Conservation (phyloP, 1,284 basidiomycete species). For the Leccinum subatratum region DNA sequence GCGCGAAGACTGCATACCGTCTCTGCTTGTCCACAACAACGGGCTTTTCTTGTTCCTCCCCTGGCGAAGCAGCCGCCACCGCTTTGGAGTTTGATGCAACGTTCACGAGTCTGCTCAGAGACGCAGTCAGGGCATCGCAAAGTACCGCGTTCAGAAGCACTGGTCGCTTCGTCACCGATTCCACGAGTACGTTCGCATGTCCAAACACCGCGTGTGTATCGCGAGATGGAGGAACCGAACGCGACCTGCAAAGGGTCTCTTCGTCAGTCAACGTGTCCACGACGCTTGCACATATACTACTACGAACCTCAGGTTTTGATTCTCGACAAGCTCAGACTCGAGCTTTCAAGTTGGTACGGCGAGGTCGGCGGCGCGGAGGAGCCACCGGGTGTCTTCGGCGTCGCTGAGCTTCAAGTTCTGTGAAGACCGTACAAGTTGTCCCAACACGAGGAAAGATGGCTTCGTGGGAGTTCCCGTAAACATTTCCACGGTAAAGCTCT, state of each 20-base stretch:
- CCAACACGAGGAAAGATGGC: constrained; percentile 78
- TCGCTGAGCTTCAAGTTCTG: constrained; percentile 42
- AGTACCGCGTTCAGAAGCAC: constrained; percentile 50
- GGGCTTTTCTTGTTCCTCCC: constrained; percentile 33
- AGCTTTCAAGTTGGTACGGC: constrained; percentile 42
- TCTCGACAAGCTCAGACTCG: constrained; percentile 52
- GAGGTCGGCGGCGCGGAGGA: constrained; percentile 64
- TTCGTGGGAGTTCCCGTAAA: constrained; percentile 52
- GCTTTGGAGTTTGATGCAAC: constrained; percentile 10
- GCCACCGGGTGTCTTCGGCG: constrained; percentile 70
- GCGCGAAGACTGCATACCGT: constrained; percentile 47
- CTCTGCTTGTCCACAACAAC: constrained; percentile 42
- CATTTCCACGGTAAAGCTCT: constrained; percentile 42
- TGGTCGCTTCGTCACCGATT: constrained; percentile 34
- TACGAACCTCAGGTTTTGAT: constrained; percentile 51
- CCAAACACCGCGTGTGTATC: constrained; percentile 50
- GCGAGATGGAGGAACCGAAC: constrained; percentile 68
- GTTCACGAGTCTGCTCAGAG: constrained; percentile 32
- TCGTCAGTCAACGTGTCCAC: neutral
- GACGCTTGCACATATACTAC: neutral
- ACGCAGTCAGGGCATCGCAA: constrained; percentile 50
- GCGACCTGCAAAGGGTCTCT: constrained; percentile 40
- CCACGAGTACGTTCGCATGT: constrained; percentile 50
- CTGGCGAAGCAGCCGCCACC: neutral
- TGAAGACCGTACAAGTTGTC: constrained; percentile 60